Evolutionary conservation across 768 basidiomycete genomes (phyloP), one percentile per base, ranked within the genome.

Genomic region (Imleria badia): DNA sequence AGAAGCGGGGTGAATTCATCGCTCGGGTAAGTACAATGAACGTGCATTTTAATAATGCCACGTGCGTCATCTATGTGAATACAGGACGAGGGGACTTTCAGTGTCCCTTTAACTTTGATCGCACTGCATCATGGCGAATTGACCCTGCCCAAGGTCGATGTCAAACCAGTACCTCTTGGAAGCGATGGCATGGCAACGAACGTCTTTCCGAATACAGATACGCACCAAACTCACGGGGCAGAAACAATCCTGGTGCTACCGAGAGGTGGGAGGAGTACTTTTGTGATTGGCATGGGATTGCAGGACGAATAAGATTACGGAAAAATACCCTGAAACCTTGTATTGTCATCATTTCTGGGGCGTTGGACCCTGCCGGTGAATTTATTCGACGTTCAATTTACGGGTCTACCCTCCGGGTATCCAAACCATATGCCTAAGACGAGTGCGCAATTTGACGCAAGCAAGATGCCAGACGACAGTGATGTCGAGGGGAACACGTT

Each of bases 101-200:
- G 78, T 3, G 74, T 86, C 0, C 80, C 82, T 3, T 73, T 96
- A 48, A 89, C 88, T 0, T 73, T 98, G n/a, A 85, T 98, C 58
- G 90, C 94, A 0, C 73, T 98, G 29, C 89, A 89, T 62, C 85
- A 95, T 46, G 93, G 94, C 15, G 81, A 87, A 56, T 78, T 98
- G 19, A 69, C 77, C 33, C 76, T 98, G 10, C 95, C 95, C 0
- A 85, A 83, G 61, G 77, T 96, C 30, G 67, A 76, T 17, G 79
- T 96, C 31, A 78, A 75, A 8, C 82, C 89, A 3, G 71, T 87
- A 31, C 80, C 85, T 3, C 62, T 82, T 3, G 66, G 75, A 3
- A 81, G 77, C 11, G 78, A 79, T 33, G 66, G 78, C 10, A 86
- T 83, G 82, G 78, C 81, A 9, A 81, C 83, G 9, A 76, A 75